These are phyloP conservation scores for Triglochin maritima DNA, from an alignment of 106 monocot species.

Conservation along the genomic window DNA sequence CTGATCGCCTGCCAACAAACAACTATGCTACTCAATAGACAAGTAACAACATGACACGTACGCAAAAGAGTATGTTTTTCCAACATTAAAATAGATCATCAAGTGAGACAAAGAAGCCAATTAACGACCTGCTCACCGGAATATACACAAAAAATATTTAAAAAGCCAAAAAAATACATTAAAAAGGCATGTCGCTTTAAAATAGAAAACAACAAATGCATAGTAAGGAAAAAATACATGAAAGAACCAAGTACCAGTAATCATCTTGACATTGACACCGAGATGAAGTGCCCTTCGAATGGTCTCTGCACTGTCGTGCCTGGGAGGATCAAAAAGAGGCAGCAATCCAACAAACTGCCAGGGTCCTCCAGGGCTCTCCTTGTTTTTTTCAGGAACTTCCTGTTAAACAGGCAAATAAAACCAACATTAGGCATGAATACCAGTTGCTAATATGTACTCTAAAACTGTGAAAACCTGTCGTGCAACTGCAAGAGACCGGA, in stretches of 20 bases:
- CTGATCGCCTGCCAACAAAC: conserved; percentile 33
- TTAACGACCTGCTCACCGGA: neutral
- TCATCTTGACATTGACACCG: conserved; percentile 15
- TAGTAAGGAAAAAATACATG: neutral
- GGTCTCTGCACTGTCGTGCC: conserved; percentile 4
- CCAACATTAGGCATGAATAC: too few relatives aligned
- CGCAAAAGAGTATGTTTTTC: neutral
- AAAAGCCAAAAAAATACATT: too few relatives aligned
- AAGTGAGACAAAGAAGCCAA: too few relatives aligned
- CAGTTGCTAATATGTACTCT: too few relatives aligned
- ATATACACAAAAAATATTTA: neutral
- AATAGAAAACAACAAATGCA: neutral
- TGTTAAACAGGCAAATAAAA: conserved; percentile 4
- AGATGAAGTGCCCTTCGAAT: conserved; percentile 8
- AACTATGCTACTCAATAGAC: neutral
- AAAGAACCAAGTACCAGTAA: neutral
- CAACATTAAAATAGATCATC: neutral
- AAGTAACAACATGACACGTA: neutral
- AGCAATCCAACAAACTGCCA: conserved; percentile 6
- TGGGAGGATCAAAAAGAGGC: conserved; percentile 11
- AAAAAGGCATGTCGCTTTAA: neutral
- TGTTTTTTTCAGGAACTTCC: conserved; percentile 30
- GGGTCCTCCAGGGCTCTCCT: conserved; percentile 9
- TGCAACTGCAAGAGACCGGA: conserved; percentile 46
- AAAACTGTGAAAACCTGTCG: conserved; percentile 11